These are phyloP conservation scores for Orychophragmus violaceus DNA, from an alignment of 345 rosid species.

Conservation along the genomic window DNA sequence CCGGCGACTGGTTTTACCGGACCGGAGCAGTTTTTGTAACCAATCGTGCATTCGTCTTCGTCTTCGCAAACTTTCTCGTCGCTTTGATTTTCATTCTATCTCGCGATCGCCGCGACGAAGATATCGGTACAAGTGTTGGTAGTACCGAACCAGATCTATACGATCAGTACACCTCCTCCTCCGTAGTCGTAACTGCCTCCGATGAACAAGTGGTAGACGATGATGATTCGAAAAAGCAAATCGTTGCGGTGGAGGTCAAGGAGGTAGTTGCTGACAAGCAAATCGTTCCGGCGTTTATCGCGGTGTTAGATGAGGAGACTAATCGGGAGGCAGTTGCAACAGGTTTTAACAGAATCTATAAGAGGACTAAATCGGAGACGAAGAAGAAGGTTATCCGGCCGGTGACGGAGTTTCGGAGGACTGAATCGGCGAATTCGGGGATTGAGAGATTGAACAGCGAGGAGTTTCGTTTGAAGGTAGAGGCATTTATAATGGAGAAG, in stretches of 20 bases:
- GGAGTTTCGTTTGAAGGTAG: constrained; percentile 13
- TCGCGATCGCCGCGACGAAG: not conserved
- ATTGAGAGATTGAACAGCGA: constrained; percentile 15
- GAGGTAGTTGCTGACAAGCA: not conserved
- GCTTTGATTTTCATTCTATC: constrained; percentile 13
- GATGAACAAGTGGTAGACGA: not conserved
- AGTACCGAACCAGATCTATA: constrained; percentile 5
- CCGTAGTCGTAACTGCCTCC: constrained; percentile 2
- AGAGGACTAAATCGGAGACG: constrained; percentile 18
- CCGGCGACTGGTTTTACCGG: not conserved
- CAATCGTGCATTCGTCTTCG: constrained; percentile 5
- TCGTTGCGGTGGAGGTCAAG: not conserved
- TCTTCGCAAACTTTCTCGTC: not conserved
- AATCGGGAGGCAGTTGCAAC: not conserved
- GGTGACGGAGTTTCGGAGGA: constrained; percentile 3
- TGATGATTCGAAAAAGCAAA: not conserved
- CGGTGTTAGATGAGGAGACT: not conserved
- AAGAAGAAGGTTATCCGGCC: not conserved
- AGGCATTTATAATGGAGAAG: constrained; percentile 10
- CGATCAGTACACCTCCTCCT: constrained; percentile 16
- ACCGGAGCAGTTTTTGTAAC: not conserved
- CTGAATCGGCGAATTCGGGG: constrained; percentile 10
- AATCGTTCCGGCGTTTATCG: not conserved
- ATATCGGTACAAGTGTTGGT: not conserved
- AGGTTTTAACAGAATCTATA: not conserved